These are phyloP conservation scores for Plantago elongata DNA, from an alignment of 257 asterid genomes.

Conservation along the genomic window DNA sequence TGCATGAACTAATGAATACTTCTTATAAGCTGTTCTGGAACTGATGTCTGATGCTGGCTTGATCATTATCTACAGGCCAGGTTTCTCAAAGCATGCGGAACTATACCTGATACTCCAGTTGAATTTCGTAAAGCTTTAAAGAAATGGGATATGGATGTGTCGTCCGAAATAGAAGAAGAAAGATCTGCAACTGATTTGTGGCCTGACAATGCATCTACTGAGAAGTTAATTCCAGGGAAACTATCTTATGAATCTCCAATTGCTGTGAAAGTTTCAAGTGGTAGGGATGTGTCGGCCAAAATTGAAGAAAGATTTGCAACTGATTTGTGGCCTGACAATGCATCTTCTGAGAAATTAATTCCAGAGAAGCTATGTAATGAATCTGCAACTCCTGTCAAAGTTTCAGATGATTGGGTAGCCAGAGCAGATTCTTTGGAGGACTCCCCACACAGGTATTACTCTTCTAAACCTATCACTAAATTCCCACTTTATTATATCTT, in stretches of 20 bases:
- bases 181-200: conserved; percentile 10
- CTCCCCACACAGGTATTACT: conserved; percentile 60
- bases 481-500: background rate
- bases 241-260: conserved; percentile 35
- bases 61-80: conserved; percentile 40
- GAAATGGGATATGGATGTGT: conserved; percentile 22
- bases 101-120: conserved; percentile 56
- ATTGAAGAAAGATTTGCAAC: conserved; percentile 20
- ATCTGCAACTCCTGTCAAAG: conserved; percentile 33
- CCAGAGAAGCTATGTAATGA: conserved; percentile 34
- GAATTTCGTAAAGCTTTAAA: conserved; percentile 49
- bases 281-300: conserved; percentile 10
- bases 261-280: conserved; percentile 33
- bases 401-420: conserved; percentile 28
- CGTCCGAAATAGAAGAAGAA: conserved; percentile 4
- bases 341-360: conserved; percentile 24
- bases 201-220: conserved; percentile 1
- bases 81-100: conserved; percentile 64
- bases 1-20: too few relatives aligned
- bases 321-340: too few relatives aligned
- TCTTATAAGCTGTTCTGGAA: too few relatives aligned
- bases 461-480: background rate
- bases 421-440: conserved; percentile 36
- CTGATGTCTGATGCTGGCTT: too few relatives aligned
- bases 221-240: conserved; percentile 29